phyloP scores from a whole-genome alignment of 2,329 filamentous ascomycete species.

The Verticillium nubilum region DNA sequence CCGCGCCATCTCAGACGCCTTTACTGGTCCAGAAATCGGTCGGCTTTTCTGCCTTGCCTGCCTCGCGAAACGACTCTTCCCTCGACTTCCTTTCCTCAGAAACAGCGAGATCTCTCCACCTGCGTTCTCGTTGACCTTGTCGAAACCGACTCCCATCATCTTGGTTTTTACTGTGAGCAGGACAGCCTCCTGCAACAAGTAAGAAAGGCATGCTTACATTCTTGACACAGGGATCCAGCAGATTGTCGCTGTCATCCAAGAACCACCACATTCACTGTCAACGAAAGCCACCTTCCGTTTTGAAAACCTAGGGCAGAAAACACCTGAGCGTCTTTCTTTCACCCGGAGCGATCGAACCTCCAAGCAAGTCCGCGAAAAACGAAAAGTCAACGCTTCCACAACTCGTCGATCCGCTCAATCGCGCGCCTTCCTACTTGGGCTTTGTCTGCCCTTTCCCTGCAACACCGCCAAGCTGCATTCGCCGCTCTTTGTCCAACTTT shows the following conservation, averaged over 20 bases:
- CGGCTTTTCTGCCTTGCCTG: conserved; percentile 6
- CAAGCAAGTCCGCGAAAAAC: neutral
- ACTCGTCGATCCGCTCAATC: neutral
- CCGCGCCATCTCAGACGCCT: conserved; percentile 47
- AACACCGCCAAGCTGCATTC: conserved; percentile 63
- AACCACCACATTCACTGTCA: neutral
- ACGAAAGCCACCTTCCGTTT: neutral
- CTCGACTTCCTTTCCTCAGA: neutral
- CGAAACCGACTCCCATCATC: neutral
- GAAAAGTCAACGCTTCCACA: neutral
- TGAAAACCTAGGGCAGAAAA: neutral
- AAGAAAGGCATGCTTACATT: neutral
- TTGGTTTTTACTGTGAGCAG: neutral
- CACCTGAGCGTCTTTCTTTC: neutral
- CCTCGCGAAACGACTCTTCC: neutral
- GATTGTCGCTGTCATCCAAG: neutral
- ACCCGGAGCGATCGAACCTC: neutral
- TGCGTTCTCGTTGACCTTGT: neutral
- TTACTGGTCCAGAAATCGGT: conserved; percentile 48
- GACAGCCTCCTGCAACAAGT: neutral
- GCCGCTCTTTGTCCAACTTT: conserved; percentile 60
- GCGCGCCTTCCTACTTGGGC: neutral
- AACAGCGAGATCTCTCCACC: neutral
- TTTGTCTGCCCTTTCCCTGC: neutral
- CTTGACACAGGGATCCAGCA: neutral